phyloP scores from a whole-genome alignment of 2,329 filamentous ascomycete genomes.

The Fusarium succisae region DNA sequence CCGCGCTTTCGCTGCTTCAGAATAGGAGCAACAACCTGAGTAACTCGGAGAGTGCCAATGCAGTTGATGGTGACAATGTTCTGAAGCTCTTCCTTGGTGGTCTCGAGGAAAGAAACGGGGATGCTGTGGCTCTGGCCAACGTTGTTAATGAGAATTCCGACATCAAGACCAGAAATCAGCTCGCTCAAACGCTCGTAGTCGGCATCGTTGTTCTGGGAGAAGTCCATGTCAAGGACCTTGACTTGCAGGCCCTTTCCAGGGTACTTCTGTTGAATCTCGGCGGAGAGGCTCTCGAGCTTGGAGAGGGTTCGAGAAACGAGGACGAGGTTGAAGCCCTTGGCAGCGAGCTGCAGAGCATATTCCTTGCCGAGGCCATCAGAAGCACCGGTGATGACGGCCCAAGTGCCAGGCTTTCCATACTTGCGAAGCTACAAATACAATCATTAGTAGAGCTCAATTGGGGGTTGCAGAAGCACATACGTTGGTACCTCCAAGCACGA shows the following conservation, averaged over 20 bases:
- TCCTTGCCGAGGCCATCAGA: slow-evolving; percentile 98
- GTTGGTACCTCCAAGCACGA: slow-evolving; percentile 71
- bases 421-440: slow-evolving; percentile 73
- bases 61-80: slow-evolving; percentile 97
- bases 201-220: slow-evolving; percentile 77
- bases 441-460: neutral
- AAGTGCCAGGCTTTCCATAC: slow-evolving; percentile 91
- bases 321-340: slow-evolving; percentile 92
- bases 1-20: slow-evolving; percentile 87
- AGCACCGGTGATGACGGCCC: slow-evolving; percentile 93
- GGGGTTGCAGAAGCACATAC: slow-evolving; percentile 52
- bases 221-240: slow-evolving; percentile 91
- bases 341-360: slow-evolving; percentile 88
- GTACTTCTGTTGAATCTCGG: slow-evolving; percentile 78
- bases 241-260: slow-evolving; percentile 69
- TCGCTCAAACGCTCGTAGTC: slow-evolving; percentile 81
- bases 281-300: slow-evolving; percentile 82
- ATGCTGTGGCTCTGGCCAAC: slow-evolving; percentile 95
- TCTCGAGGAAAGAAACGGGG: slow-evolving; percentile 87
- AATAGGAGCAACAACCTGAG: slow-evolving; percentile 82
- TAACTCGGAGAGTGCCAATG: slow-evolving; percentile 86
- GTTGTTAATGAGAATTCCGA: slow-evolving; percentile 94
- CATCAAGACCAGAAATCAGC: slow-evolving; percentile 76
- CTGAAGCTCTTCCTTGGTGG: slow-evolving; percentile 79
- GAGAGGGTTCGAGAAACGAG: slow-evolving; percentile 95